Conservation (phyloP, 768 basidiomycete genomes). For the Serendipita sp. region DNA sequence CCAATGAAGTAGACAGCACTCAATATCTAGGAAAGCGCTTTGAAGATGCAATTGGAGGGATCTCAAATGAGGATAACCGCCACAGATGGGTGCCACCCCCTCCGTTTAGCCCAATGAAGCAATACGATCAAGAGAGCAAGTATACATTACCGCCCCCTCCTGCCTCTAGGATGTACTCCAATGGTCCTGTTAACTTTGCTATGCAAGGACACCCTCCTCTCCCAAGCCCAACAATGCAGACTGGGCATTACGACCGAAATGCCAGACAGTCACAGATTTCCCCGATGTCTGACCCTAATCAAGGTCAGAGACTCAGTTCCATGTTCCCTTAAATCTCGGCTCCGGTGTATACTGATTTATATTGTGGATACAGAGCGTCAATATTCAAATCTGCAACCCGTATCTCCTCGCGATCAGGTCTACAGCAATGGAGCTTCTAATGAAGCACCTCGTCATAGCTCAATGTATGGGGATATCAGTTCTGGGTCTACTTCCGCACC, state of each 20-base stretch:
- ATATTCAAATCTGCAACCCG: not conserved
- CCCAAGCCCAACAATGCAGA: not conserved
- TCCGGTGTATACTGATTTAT: not conserved
- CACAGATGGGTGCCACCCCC: constrained; percentile 1
- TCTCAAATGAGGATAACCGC: not conserved
- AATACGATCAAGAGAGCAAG: not conserved
- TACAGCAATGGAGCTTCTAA: not conserved
- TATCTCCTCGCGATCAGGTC: no score
- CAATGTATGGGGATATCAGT: not conserved
- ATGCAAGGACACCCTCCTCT: not conserved
- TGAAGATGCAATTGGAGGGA: constrained; percentile 3
- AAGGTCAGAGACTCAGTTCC: not conserved
- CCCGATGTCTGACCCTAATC: not conserved
- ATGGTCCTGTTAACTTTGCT: not conserved
- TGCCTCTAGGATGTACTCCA: not conserved
- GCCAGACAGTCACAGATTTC: not conserved
- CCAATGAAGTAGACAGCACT: not conserved
- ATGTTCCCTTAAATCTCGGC: no score
- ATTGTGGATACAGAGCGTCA: not conserved
- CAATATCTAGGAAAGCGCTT: constrained; percentile 1
- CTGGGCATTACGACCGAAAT: no score
- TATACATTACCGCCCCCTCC: not conserved
- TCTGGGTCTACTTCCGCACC: not conserved
- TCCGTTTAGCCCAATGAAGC: not conserved
- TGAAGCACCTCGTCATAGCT: not conserved